These are phyloP conservation scores for Straminergon stramineum DNA, from an alignment of 225 moss, liverwort and hornwort genomes.

Conservation along the genomic window DNA sequence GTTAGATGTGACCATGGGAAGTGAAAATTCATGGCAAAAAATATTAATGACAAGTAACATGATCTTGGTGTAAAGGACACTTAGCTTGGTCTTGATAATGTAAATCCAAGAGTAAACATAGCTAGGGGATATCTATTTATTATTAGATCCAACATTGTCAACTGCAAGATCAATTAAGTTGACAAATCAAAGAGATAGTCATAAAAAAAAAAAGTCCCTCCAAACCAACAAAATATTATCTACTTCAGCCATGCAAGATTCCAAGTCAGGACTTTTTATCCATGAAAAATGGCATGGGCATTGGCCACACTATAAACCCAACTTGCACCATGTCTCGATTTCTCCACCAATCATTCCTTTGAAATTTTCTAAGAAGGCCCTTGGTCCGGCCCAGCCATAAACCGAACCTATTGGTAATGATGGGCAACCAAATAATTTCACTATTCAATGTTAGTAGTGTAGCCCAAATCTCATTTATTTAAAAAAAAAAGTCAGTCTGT, in stretches of 20 bases:
- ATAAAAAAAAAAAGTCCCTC: background rate
- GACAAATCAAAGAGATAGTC: background rate
- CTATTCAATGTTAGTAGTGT: background rate
- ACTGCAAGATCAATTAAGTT: too few relatives aligned
- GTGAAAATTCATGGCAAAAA: rapidly evolving
- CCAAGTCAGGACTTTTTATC: background rate
- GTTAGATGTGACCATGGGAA: background rate
- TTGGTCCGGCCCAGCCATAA: rapidly evolving
- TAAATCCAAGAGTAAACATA: background rate
- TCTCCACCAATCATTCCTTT: background rate
- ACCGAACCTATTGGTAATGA: too few relatives aligned
- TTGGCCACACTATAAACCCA: background rate
- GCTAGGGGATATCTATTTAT: background rate
- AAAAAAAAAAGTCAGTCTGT: too few relatives aligned
- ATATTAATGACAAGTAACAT: too few relatives aligned
- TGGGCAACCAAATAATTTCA: background rate
- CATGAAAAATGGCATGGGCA: background rate
- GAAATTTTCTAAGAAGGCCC: background rate
- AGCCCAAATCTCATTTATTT: background rate
- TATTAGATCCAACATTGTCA: background rate
- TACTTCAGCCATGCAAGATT: background rate
- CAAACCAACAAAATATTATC: background rate
- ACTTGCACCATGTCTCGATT: background rate
- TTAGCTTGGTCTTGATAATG: too few relatives aligned
- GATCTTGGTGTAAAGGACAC: background rate